Evolutionary conservation across 768 basidiomycete species (phyloP), one percentile per base, ranked within the genome.

Genomic region (Suillus tomentosus): DNA sequence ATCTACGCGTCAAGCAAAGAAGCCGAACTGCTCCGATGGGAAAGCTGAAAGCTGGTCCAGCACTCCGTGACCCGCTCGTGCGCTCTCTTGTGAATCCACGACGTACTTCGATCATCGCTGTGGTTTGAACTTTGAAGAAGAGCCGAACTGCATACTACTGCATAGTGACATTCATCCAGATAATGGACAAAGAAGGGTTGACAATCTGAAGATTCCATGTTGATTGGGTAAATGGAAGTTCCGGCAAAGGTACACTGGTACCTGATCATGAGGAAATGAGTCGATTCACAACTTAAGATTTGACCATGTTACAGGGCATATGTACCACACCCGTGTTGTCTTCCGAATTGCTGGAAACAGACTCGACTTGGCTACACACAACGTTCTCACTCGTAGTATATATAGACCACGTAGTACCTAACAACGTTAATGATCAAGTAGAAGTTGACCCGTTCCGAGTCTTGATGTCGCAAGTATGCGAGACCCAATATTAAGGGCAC

Each of bases 91-190:
- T 36, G 24, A 67, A 67, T 67, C 69, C 50, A 57, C 40, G 2
- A 24, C 53, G 36, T 71, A 63, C 47, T 61, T 68, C 31, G 62
- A 62, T 8, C 68, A 74, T 54, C 60, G 64, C 39, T 60, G 54
- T 1, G 37, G 55, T 15, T 62, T 72, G 39, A 53, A 57, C 5
- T 74, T 68, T n/a, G 71, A 69, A n/a, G 64, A 65, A 22, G 53
- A 65, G 64, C 73, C 73, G 3, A 63, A 71, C 59, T 73, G 73
- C 54, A 2, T 45, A 59, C 8, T 59, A 71, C 59, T 73, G 73
- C 54, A 2, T 45, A 59, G 11, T 59, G 71, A 24, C 53, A 56
- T 37, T 71, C 24, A 40, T 40, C 40, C 40, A 7, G 40, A 40
- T 40, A 14, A 39, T 14, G 39, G 5, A 39, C 39, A 39, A 11